Percentiles rank a stretch among this genome's conserved stretches.
Evolutionary conservation across 1,139 yeast species (phyloP).

Genomic region (Schizosaccharomyces versatilis): DNA sequence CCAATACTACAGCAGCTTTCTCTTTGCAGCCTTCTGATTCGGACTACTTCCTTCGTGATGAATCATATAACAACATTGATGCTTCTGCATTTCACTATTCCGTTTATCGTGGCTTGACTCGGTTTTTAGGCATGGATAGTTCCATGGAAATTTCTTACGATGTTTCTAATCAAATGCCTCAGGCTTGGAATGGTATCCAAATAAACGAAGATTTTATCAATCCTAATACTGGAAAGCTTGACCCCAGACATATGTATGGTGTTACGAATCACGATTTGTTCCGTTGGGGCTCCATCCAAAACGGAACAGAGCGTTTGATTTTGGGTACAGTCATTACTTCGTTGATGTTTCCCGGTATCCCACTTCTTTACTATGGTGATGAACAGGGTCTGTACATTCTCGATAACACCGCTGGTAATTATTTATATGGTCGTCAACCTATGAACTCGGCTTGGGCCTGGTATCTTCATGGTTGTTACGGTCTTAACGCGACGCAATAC

Average conservation of each 20-base stretch:
- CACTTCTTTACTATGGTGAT: slow-evolving; percentile 9
- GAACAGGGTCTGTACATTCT: slow-evolving; percentile 10
- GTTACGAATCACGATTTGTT: slow-evolving; percentile 11
- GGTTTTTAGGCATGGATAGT: slow-evolving; percentile 9
- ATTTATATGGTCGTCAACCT: slow-evolving; percentile 9
- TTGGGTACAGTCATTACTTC: slow-evolving; percentile 8
- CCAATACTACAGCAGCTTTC: slow-evolving; percentile 2
- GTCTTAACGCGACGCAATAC: slow-evolving; percentile 5
- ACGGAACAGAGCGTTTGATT: slow-evolving; percentile 5
- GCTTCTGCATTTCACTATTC: slow-evolving; percentile 10
- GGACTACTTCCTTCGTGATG: slow-evolving; percentile 6
- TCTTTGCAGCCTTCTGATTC: slow-evolving; percentile 2
- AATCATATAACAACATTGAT: slow-evolving; percentile 5
- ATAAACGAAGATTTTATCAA: slow-evolving; percentile 9
- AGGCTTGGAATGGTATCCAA: slow-evolving; percentile 8
- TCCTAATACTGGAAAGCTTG: slow-evolving; percentile 8
- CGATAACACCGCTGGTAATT: slow-evolving; percentile 9
- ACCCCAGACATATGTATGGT: slow-evolving; percentile 10
- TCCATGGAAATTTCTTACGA: slow-evolving; percentile 6
- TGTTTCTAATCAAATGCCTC: slow-evolving; percentile 6
- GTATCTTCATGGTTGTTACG: slow-evolving; percentile 9
- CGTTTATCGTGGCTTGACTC: slow-evolving; percentile 6
- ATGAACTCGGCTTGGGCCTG: slow-evolving; percentile 10
- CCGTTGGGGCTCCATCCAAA: slow-evolving; percentile 8
- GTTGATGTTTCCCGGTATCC: slow-evolving; percentile 8